phyloP scores from a whole-genome alignment of 2,329 filamentous ascomycete species.

The Fusarium cicatricum region DNA sequence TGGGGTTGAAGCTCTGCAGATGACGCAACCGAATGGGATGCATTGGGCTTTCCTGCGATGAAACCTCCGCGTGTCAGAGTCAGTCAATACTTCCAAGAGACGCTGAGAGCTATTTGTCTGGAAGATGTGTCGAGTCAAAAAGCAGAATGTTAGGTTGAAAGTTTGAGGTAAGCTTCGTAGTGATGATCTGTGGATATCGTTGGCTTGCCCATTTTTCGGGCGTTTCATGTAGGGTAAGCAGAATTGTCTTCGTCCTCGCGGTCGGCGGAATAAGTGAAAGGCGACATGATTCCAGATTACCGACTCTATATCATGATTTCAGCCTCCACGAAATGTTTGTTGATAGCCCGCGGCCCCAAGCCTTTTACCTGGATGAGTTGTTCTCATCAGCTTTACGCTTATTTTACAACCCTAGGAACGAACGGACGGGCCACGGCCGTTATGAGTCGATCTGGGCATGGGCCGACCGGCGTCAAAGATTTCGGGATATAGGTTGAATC shows the following conservation, averaged over 20 bases:
- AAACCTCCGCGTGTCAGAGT: neutral
- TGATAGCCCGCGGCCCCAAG: no score
- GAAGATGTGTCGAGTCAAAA: neutral
- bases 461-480: no score
- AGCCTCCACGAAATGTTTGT: no score
- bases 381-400: no score
- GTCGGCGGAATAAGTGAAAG: no score
- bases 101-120: no score
- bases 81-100: neutral
- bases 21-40: neutral
- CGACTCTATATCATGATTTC: no score
- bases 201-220: constrained; percentile 21
- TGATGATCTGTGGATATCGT: constrained; percentile 25
- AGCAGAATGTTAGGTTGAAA: neutral
- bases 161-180: constrained; percentile 5
- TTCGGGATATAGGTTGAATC: neutral
- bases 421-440: no score
- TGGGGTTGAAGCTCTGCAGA: neutral
- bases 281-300: no score
- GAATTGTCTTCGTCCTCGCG: no score
- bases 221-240: constrained; percentile 15
- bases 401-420: no score
- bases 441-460: neutral
- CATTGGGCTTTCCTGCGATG: neutral
- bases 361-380: no score